Evolutionary conservation across 495 filamentous ascomycete species (phyloP), one percentile per base, ranked within the genome.

Genomic region (Penicillium steckii): DNA sequence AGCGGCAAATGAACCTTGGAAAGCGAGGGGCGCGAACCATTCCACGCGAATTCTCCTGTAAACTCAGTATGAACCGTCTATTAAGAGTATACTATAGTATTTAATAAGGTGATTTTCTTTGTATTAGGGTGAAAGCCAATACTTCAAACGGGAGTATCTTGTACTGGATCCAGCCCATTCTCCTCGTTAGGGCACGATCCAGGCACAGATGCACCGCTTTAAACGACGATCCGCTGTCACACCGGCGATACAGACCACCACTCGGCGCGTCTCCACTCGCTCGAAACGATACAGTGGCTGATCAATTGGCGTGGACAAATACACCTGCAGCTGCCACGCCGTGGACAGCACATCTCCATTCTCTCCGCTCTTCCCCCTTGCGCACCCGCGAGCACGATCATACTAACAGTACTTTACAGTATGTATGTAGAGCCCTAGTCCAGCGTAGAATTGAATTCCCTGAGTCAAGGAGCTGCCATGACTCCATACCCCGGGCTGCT

Each of bases 221-320:
- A 57, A 56, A 61, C 62, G 63, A 57, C 59, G 61, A 69, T 70
- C 71, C 63, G 64, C 68, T 70, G 68, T 74, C 69, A 70, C 69
- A 68, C 65, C 69, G 53, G 67, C 59, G 52, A 52, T 47, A 50
- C 57, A 44, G 45, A n/a, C n/a, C 53, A 57, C 57, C 47, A 59
- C 64, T 62, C 53, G 50, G 50, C 56, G 50, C 46, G 65, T 63
- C 61, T 61, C 69, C 69, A 72, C 66, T 72, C 38, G 38, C 23
- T 49, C 41, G 21, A 25, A 45, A 47, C 44, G 48, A 60, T 52
- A 55, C 52, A 53, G 49, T 60, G 52, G 59, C 65, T 61, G 53
- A 45, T 62, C 53, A 53, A 70, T 62, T 50, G 46, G 51, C 41
- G 21, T 58, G 51, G 51, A 23, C 15, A 22, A 46, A 41, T 46